Evolutionary conservation across 1,284 basidiomycete species (phyloP), one percentile per base, ranked within the genome.

Genomic region (Boletus mariae): DNA sequence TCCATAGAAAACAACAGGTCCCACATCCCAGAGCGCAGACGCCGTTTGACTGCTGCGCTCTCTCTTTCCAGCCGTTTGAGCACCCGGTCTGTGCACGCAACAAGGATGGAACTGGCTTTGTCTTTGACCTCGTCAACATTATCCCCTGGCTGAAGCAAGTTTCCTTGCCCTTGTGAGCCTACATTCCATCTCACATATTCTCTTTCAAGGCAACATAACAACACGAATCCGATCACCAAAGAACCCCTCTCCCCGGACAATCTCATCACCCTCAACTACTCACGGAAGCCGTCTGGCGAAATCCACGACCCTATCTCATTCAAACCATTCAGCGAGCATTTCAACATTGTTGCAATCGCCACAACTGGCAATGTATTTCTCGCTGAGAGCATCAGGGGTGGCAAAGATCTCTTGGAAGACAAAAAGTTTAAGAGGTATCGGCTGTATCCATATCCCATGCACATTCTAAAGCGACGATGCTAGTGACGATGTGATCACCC

Each of bases 331-430:
- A 92, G 80, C 61, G 87, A 93, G 56, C 92, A 95, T 64, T 92
- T 92, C 1, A 90, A 95, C 68, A 89, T 96, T 49, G 90, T 95
- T 43, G 91, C 92, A 47, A 84, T 96, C 58, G 87, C 89, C 26
- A 90, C 84, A 3, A 95, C 93, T 0, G 94, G 94, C 6, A 96
- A 97, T 65, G 94, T 97, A 1, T 97, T 90, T 67, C 77, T 93
- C 11, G 85, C 85, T 7, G 94, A 95, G 45, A 94, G 97, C 58
- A 80, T 98, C 61, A 97, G 92, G 70, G 87, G 85, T 31, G 89
- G 91, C 62, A 81, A 79, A 56, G 97, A 99, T 71, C 75, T 99
- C 13, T 77, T 99, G 6, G 83, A 79, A 25, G 97, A 98, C 64
- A 80, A 87, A 52, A 79, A 85, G 8, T 96, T 97, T 71, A 90